A percentile compares a stretch with the other conserved stretches of the same genome.
phyloP scores from a whole-genome alignment of 2,329 filamentous ascomycete species.

The Aspergillus ruber region DNA sequence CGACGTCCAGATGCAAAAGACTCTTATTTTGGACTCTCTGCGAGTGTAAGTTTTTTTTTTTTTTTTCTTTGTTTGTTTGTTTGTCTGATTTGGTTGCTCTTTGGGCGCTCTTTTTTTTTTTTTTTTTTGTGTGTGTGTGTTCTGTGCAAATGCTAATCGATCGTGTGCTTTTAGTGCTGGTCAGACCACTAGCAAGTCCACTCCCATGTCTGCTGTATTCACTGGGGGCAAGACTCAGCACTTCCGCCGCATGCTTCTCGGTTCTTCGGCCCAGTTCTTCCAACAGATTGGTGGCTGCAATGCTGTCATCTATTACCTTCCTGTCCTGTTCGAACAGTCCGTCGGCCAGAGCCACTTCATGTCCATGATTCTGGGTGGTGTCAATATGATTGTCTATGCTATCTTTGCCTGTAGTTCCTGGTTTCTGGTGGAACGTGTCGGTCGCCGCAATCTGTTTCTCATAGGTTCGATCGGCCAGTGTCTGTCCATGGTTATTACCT shows the following conservation, averaged over 20 bases:
- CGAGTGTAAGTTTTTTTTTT: neutral
- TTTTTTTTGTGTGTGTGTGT: constrained; percentile 48
- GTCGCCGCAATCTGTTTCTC: constrained; percentile 1
- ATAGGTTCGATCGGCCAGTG: constrained; percentile 22
- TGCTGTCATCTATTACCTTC: constrained; percentile 40
- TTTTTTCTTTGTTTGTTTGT: constrained; percentile 44
- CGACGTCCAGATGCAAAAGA: constrained; percentile 45
- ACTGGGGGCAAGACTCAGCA: constrained; percentile 19
- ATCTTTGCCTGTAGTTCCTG: neutral
- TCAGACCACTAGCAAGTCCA: constrained; percentile 32
- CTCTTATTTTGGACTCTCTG: neutral
- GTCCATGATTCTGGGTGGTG: constrained; percentile 43
- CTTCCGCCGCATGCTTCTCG: constrained; percentile 25
- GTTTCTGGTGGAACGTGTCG: neutral
- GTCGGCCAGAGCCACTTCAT: constrained; percentile 19
- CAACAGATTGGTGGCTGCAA: constrained; percentile 44
- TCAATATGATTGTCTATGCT: constrained; percentile 35
- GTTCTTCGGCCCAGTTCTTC: constrained; percentile 25
- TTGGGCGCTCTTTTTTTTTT: constrained; percentile 42
- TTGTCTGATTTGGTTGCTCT: constrained; percentile 46
- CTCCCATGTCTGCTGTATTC: constrained; percentile 42
- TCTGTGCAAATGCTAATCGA: constrained; percentile 30
- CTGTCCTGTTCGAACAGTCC: constrained; percentile 34
- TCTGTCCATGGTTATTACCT: constrained; percentile 17
- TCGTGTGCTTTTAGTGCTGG: neutral